Base-by-base conservation (phyloP, 495 filamentous ascomycete species). In the Lineolata rhizophorae region DNA sequence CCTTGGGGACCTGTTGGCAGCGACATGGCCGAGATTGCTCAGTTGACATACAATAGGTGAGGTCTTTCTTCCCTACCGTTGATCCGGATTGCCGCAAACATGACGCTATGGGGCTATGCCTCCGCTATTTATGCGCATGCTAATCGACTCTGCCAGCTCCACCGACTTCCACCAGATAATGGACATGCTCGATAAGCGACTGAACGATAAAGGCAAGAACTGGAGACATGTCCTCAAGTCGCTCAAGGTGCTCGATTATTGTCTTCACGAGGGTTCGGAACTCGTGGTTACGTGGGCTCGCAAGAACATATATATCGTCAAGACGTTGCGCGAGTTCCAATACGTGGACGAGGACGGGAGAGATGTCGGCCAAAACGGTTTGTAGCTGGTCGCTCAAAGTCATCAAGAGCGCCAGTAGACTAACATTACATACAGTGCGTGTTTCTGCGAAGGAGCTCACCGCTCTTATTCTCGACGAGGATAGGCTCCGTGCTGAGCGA, bases 141-240 rank as follows among this genome's bases (percentile, higher is more conserved):
- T 28, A 13, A 20, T 37, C 41, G 30, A 49, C 38, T 13, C 0
- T 10, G 12, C 26, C 47, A 92, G 83, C 47, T 78, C 77, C n/a
- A 82, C 72, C 48, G 87, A 94, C 53, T 99, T 95, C 56, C 90
- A 91, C 60, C 84, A 99, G 48, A 93, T 99, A 44, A 92, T 99
- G 73, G 90, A 95, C 53, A 99, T 99, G 87, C 61, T 99, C 38
- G 90, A 95, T 55, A 95, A 95, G 62, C 76, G 90, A 37, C 61
- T 99, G 44, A 99, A 99, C 44, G 90, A 99, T 51, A 99, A 99
- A 53, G 90, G 90, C 44, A 99, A 93, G 64, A 99, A 99, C 53
- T 99, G 90, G 90, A 72, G 90, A 43, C 90, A 99, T 53, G 90
- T 99, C 2, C 61, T 99, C 34, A 99, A 99, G 57, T 87, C 84